These are phyloP conservation scores for Pelargonium fulgidum DNA, from an alignment of 441 rosid genomes.

Conservation along the genomic window DNA sequence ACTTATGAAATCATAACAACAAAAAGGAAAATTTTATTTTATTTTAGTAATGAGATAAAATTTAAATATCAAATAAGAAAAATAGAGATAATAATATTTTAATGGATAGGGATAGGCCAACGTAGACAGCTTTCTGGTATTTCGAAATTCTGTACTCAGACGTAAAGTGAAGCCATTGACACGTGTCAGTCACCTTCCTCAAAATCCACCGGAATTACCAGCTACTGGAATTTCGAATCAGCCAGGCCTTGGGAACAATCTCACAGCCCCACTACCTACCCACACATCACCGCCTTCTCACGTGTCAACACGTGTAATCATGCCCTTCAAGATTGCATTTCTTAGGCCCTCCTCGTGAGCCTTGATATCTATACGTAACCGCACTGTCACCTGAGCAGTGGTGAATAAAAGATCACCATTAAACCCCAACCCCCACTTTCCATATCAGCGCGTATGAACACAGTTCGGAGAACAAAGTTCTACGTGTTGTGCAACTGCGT, in stretches of 20 bases:
- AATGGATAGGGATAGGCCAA: slow-evolving; percentile 1
- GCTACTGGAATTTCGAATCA: slow-evolving; percentile 1
- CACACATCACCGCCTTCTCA: no score
- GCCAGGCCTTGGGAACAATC: no score
- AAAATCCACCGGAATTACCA: not conserved
- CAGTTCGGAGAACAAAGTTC: not conserved
- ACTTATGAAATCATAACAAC: not conserved
- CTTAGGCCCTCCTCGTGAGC: not conserved
- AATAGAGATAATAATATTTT: not conserved
- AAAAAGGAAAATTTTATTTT: no score
- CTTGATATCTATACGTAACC: not conserved
- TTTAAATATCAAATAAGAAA: not conserved
- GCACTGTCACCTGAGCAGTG: not conserved
- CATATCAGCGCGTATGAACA: not conserved
- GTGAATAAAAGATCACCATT: not conserved
- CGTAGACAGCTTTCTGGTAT: slow-evolving; percentile 5
- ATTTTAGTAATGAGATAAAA: no score
- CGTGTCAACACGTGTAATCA: no score
- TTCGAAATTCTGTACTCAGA: not conserved
- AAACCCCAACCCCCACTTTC: not conserved
- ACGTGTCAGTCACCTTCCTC: not conserved
- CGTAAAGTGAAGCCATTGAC: not conserved
- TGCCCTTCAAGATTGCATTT: no score
- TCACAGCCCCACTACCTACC: no score
- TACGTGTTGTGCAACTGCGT: not conserved